A percentile compares a stretch with the other conserved stretches of the same genome.
phyloP scores from a whole-genome alignment of 2,329 filamentous ascomycete genomes.

The Scytalidium sp. region DNA sequence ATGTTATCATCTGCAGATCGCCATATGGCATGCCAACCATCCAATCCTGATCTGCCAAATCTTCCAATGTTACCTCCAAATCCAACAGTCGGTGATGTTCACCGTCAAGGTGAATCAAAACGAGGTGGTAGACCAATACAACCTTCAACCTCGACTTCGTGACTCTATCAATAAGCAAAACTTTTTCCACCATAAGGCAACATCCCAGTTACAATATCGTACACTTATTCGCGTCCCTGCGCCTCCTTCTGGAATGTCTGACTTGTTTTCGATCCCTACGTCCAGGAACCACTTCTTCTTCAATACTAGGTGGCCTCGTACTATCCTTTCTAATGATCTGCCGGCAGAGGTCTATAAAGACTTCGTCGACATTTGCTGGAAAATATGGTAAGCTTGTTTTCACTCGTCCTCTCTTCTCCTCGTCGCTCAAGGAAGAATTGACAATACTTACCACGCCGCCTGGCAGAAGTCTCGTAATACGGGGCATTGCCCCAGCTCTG shows the following conservation, averaged over 20 bases:
- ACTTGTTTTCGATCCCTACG: not conserved
- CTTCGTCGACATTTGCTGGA: conserved; percentile 65
- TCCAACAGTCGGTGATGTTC: no score
- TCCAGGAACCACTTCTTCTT: conserved; percentile 11
- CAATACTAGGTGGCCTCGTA: conserved; percentile 7
- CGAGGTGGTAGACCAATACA: no score
- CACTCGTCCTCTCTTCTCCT: not conserved
- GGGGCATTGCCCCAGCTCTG: conserved; percentile 70
- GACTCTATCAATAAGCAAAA: no score
- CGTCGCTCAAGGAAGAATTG: not conserved
- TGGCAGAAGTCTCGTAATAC: conserved; percentile 70
- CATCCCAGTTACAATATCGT: not conserved
- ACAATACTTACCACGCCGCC: conserved; percentile 48
- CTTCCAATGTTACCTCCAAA: no score
- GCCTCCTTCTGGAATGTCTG: not conserved
- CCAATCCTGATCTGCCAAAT: no score
- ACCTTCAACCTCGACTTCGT: no score
- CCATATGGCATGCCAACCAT: no score
- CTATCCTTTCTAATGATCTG: conserved; percentile 63
- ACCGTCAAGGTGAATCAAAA: no score
- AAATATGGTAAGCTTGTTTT: not conserved
- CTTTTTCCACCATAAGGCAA: no score
- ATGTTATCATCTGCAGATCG: no score
- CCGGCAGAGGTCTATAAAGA: conserved; percentile 64
- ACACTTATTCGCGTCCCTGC: not conserved